Percentiles rank a stretch among this genome's conserved stretches.
phyloP scores from a whole-genome alignment of 441 rosid species.

The Dalechampia spathulata region DNA sequence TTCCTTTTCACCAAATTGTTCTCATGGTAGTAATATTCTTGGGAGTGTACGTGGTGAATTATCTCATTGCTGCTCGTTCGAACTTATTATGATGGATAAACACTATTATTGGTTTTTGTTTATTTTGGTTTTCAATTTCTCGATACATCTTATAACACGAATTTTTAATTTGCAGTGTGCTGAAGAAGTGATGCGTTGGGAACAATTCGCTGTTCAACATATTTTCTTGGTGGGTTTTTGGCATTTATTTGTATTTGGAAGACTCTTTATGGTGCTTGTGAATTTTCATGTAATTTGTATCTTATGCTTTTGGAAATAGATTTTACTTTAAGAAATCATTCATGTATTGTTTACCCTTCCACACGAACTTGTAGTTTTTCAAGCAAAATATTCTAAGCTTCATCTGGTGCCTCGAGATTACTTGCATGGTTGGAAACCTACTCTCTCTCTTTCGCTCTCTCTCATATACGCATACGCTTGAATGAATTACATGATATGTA shows the following conservation, averaged over 20 bases:
- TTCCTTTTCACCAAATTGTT: background rate
- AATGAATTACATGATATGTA: too few relatives aligned
- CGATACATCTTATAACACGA: too few relatives aligned
- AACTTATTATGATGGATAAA: too few relatives aligned
- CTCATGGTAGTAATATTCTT: background rate
- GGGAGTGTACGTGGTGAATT: background rate
- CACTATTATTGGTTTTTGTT: too few relatives aligned
- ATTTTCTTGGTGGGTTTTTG: constrained; percentile 16
- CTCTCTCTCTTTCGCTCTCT: too few relatives aligned
- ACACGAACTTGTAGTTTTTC: background rate
- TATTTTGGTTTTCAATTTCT: too few relatives aligned
- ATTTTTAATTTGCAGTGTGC: constrained; percentile 48
- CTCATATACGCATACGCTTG: too few relatives aligned
- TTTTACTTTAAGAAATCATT: background rate
- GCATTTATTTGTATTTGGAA: constrained; percentile 13
- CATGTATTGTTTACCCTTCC: background rate
- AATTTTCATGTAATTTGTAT: constrained; percentile 17
- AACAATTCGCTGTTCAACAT: constrained; percentile 7
- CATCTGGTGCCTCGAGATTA: too few relatives aligned
- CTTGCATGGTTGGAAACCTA: too few relatives aligned
- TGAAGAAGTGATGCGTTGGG: constrained; percentile 46
- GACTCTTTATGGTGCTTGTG: constrained; percentile 12
- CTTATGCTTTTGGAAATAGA: constrained; percentile 7
- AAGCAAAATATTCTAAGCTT: too few relatives aligned
- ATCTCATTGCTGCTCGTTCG: too few relatives aligned